Percentiles rank a stretch among this genome's conserved stretches.
phyloP scores from a whole-genome alignment of 768 basidiomycete species.

The Tephrocybe sp. region DNA sequence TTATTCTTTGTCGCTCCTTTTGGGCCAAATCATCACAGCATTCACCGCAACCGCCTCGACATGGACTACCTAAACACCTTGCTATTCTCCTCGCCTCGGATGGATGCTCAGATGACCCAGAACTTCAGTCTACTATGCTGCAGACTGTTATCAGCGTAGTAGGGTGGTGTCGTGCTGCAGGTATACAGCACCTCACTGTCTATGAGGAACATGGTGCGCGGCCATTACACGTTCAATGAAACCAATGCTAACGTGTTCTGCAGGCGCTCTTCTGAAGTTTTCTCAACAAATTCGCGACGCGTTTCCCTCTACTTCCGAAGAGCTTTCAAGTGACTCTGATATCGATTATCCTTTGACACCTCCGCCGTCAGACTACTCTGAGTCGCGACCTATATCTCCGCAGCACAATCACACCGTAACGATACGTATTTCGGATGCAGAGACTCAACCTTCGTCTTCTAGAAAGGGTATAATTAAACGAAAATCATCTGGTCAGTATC shows the following conservation, averaged over 20 bases:
- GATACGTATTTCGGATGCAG: constrained; percentile 9
- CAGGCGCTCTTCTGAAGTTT: constrained; percentile 40
- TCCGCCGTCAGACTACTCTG: constrained; percentile 71
- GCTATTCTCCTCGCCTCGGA: constrained; percentile 60
- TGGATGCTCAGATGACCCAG: constrained; percentile 28
- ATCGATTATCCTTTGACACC: constrained; percentile 73
- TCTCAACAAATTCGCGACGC: constrained; percentile 38
- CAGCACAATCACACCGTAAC: constrained; percentile 26
- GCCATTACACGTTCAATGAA: background rate
- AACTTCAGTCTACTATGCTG: constrained; percentile 40
- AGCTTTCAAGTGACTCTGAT: constrained; percentile 38
- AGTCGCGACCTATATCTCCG: constrained; percentile 62
- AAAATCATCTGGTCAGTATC: constrained; percentile 3
- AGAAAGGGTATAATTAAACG: background rate
- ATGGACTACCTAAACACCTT: constrained; percentile 62
- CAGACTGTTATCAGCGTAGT: constrained; percentile 52
- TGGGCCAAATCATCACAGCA: constrained; percentile 32
- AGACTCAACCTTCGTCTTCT: background rate
- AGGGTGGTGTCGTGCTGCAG: constrained; percentile 60
- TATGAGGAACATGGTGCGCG: constrained; percentile 70
- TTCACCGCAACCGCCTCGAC: constrained; percentile 53
- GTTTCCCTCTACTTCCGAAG: constrained; percentile 13
- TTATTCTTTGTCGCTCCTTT: constrained; percentile 37
- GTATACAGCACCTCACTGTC: constrained; percentile 62
- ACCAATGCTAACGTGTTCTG: background rate